Evolutionary conservation across 2,329 filamentous ascomycete species (phyloP), one percentile per base, ranked within the genome.

Genomic region (Cercospora sojina): DNA sequence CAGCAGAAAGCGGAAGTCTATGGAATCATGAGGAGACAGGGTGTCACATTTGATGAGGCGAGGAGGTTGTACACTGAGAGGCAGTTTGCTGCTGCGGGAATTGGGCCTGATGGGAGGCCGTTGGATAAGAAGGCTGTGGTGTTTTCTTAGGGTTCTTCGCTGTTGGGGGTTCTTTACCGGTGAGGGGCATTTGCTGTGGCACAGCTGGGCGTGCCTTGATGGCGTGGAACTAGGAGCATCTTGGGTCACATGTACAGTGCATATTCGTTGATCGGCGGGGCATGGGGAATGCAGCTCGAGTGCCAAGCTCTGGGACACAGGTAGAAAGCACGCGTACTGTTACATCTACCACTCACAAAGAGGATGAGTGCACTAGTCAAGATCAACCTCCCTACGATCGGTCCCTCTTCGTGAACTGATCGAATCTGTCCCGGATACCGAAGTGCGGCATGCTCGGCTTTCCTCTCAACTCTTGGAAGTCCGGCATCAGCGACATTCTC

Each of bases 41-140:
- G 89, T 66, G 86, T 98, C 70, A 86, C 85, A 67, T 99, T 99
- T 77, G 94, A 99, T 80, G 92, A 97, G 81, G 95, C 94, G 43
- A 86, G 95, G 73, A 86, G 91, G 74, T 85, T 92, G 55, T 96
- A 91, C 77, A 95, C 93, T 80, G 91, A 97, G 81, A 88, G 91
- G 74, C 84, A 89, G 65, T 97, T 99, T 81, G 88, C 88, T 77
- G 92, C 89, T 77, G 92, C 96, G 74, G 91, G 91, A 60, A 97
- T 99, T 77, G 92, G 89, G 1, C 85, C 91, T 5, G 95, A 99
- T 79, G 95, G 95, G 4, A 82, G 89, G 73, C 95, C 95, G 69
- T 86, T 88, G 77, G 94, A 98, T 82, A 93, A 93, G 69, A 97
- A 97, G 83, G 96, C 97, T 77, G 93, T 98, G 67, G 96, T 91